Evolutionary conservation across 1,139 yeast species (phyloP), one percentile per base, ranked within the genome.

Genomic region (Yamadazyma pseudoaaseri): DNA sequence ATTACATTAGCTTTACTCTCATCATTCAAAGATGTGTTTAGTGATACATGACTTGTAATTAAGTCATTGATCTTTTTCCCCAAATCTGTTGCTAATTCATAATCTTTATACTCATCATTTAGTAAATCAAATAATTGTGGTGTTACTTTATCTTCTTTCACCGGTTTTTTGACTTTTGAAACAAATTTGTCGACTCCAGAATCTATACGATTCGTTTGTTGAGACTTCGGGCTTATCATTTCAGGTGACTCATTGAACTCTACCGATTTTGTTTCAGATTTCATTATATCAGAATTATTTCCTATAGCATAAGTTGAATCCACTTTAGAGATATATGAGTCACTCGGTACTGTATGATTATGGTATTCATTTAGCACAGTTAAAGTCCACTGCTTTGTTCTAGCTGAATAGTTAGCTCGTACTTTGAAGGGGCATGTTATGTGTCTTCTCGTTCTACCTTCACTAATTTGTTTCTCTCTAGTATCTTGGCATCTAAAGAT

Each of bases 391-490:
- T 58, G 56, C 43, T 70, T 64, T 29, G 73, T 64, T 42, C 80
- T 65, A 14, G 75, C 54, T 1, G 84, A 76, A 45, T 65, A 80
- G 42, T 83, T 81, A 3, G 87, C 87, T 43, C 90, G 60, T 20
- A 82, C 67, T 52, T 85, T 69, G 51, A 82, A 82, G 1, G 89
- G 87, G 51, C 92, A 82, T 8, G 70, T 63, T 18, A 55, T 53
- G 14, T 47, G 56, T 14, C 63, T 45, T 31, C 65, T 34, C 2
- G 35, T 39, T 16, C 37, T 39, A 14, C 53, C 56, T 10, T 48
- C 36, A 21, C 45, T 39, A 4, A 44, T 35, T 10, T 43, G 37
- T 16, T 40, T 42, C 3, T 48, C 45, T 22, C 54, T 42, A 25
- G 52, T 50, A 29, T 50, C 49, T 51, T 79, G 81, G 52, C 92